Percentiles rank a stretch among this genome's conserved stretches.
phyloP scores from a whole-genome alignment of 164 flowering plant species.

The Cinnamomum chago region DNA sequence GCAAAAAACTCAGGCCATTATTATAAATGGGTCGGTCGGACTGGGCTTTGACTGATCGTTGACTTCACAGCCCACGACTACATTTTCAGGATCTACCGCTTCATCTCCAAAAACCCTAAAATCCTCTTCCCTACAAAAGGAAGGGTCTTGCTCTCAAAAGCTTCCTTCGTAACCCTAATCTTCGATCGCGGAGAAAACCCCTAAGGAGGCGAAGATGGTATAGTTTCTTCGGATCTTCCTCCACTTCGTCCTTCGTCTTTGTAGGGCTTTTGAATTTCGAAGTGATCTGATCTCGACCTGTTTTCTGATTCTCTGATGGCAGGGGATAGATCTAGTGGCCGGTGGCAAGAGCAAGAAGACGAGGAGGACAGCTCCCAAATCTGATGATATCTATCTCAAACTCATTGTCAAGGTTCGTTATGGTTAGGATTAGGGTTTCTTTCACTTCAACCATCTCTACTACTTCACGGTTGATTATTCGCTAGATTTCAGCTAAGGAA shows the following conservation, averaged over 20 bases:
- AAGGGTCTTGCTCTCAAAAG: not conserved
- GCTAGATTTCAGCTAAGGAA: not conserved
- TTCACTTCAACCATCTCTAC: not conserved
- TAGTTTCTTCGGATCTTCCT: not conserved
- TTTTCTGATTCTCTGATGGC: not conserved
- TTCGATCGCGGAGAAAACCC: not conserved
- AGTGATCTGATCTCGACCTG: not conserved
- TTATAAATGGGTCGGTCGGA: no score
- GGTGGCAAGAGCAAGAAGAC: conserved; percentile 30
- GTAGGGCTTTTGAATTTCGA: not conserved
- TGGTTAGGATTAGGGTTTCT: not conserved
- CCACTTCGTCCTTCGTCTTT: not conserved
- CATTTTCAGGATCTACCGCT: not conserved
- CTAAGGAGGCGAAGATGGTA: not conserved
- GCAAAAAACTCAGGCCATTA: no score
- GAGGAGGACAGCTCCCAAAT: conserved; percentile 20
- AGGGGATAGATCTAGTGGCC: conserved; percentile 32
- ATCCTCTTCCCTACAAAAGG: not conserved
- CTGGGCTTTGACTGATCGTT: no score
- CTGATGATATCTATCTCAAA: conserved; percentile 19
- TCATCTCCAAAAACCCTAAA: not conserved
- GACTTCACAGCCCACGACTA: not conserved
- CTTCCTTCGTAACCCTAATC: no score
- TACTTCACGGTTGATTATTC: not conserved
- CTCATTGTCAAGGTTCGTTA: conserved; percentile 17